Evolutionary conservation across 257 asterid genomes (phyloP), one percentile per base, ranked within the genome.

Genomic region (Forsythia viridissima): DNA sequence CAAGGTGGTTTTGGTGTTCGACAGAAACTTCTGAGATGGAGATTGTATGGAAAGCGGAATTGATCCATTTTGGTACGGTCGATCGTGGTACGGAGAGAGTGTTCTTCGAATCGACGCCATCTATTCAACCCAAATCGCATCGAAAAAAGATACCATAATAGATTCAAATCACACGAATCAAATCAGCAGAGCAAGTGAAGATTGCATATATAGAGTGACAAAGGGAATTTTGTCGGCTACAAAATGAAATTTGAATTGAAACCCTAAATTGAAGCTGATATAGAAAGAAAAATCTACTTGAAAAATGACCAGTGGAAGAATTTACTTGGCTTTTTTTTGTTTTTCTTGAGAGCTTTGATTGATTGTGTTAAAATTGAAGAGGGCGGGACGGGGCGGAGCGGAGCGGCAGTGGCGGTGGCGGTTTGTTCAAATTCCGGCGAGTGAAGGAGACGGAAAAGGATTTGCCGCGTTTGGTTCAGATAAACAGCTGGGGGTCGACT

Each of bases 41-140:
- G 98, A 89, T 69, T 88, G 90, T 41, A 76, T 82, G 65, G 91
- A 82, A 80, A 88, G 82, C 41, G 86, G 85, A 72, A 73, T 78
- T 46, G 88, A 83, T 77, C 95, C 98, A 83, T 92, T 94, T 86
- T 78, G 89, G 75, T 84, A 79, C 73, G 90, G 84, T 80, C 97
- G 95, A 67, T 88, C 97, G 86, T 82, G 83, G 85, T 88, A 90
- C n/a, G 97, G 97, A 69, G 97, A 91, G 59, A 86, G 85, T 72
- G 97, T 89, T 84, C 98, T 90, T 84, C 99, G 93, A 85, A 94
- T 90, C 84, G 99, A 94, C 70, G 98, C 95, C 99, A 94, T 94
- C 79, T 76, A 74, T 41, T 55, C 80, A 71, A 73, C 63, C 42
- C 69, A 78, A 82, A 80, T 71, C 79, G 86, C 88, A 89, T 85